phyloP scores from a whole-genome alignment of 371 early-diverging fungal species.

The Mortierella sp. region DNA sequence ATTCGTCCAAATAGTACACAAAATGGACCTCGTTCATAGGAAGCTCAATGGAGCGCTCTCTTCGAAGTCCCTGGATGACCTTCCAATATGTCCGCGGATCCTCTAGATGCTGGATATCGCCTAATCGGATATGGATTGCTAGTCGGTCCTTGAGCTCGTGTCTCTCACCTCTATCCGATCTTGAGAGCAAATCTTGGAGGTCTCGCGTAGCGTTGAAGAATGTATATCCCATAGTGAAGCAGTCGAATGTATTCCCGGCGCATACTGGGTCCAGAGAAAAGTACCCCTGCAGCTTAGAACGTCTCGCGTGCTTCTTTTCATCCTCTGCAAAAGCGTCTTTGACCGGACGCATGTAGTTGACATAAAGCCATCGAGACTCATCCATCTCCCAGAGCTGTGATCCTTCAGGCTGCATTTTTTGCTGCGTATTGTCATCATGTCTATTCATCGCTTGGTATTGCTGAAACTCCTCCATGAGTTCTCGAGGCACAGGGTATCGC shows the following conservation, averaged over 20 bases:
- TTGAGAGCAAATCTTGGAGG: constrained; percentile 4
- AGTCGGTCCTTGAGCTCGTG: constrained; percentile 4
- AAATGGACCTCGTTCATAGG: constrained; percentile 1
- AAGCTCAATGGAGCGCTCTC: constrained; percentile 3
- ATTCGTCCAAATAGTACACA: neutral
- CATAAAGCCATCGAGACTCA: no score
- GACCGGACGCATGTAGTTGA: no score
- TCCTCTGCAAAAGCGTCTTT: no score
- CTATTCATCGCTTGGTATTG: no score
- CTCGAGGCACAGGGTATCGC: constrained; percentile 7
- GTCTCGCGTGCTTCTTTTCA: no score
- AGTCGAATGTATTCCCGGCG: constrained; percentile 1
- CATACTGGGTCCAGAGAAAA: constrained; percentile 2
- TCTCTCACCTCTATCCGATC: no score
- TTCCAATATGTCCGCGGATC: constrained; percentile 5
- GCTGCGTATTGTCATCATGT: no score
- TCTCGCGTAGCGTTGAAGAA: constrained; percentile 16
- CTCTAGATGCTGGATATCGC: constrained; percentile 3
- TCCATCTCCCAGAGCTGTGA: no score
- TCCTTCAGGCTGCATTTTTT: no score
- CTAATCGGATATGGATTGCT: constrained; percentile 13
- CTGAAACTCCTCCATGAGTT: no score
- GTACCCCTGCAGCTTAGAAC: no score
- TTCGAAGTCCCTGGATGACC: constrained; percentile 10
- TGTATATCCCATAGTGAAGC: constrained; percentile 1